These are phyloP conservation scores for Bombardia bombarda DNA, from an alignment of 495 filamentous ascomycete genomes.

Conservation along the genomic window DNA sequence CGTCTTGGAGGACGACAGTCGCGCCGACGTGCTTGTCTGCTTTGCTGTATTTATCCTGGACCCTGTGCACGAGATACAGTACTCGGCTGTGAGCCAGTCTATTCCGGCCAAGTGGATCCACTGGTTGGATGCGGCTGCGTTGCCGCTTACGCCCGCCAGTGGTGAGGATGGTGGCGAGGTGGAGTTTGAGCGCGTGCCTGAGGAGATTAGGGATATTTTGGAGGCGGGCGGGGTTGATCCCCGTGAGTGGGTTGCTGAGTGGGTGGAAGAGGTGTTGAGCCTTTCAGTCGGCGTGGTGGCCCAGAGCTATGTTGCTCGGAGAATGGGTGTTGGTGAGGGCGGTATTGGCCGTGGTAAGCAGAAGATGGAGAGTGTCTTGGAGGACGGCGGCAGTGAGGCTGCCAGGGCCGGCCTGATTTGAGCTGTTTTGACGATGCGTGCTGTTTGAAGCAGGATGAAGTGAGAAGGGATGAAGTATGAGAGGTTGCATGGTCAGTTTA, in stretches of 20 bases:
- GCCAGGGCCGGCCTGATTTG: constrained; percentile 57
- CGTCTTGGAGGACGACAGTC: constrained; percentile 41
- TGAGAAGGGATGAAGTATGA: not conserved
- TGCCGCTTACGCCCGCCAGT: constrained; percentile 37
- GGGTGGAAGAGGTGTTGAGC: constrained; percentile 85
- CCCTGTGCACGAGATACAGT: constrained; percentile 85
- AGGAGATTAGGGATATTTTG: constrained; percentile 81
- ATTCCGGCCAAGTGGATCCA: constrained; percentile 82
- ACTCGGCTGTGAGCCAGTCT: constrained; percentile 71
- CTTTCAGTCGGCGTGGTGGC: constrained; percentile 78
- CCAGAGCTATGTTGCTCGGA: constrained; percentile 89
- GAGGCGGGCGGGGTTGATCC: constrained; percentile 87
- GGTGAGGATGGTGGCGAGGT: constrained; percentile 26
- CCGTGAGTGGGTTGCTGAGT: constrained; percentile 93
- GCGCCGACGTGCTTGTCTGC: constrained; percentile 48
- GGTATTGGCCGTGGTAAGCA: constrained; percentile 74
- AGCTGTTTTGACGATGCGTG: too few species aligned
- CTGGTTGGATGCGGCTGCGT: constrained; percentile 71
- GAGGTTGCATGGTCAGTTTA: too few species aligned
- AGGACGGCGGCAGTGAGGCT: constrained; percentile 73
- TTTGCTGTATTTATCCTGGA: constrained; percentile 94
- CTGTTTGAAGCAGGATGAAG: too few species aligned
- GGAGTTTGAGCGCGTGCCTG: constrained; percentile 47
- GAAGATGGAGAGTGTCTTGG: constrained; percentile 59
- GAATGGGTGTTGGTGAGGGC: constrained; percentile 92